Base-by-base conservation (phyloP, 116 monocot genomes). In the Zostera marina region DNA sequence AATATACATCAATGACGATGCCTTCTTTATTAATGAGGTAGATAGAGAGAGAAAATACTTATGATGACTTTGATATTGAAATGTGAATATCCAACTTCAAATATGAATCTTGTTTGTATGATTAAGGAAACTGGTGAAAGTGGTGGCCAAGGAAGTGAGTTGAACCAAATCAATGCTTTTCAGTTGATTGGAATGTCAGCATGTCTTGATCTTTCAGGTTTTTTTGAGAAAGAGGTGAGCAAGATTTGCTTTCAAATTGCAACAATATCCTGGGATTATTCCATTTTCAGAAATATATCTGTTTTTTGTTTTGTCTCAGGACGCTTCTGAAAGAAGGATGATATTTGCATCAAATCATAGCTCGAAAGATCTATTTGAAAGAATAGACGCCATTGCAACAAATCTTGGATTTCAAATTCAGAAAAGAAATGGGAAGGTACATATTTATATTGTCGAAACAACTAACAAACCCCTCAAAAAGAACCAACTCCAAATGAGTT, bases 141-240 rank as follows among this genome's bases (percentile, higher is more conserved):
- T 42, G 76, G 71, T 42, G 76, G 46, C 0, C 25, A 66, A 54
- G 64, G 44, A 42, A 72, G 60, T 0, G 52, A 17, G 6, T 68
- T 72, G 0, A 60, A 74, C 11, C 70, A 66, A 60, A 91, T 84
- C 53, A 99, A 99, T 75, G 98, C 99, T 7, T 99, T 99, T 55
- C 65, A 83, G 66, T 61, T 99, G 10, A 99, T 99, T 47, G 81
- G 99, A 38, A 99, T 99, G 99, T 87, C 91, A 46, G 84, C 91
- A 13, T 81, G 44, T 41, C 79, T 99, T 22, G 99, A 99, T 74
- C 87, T 99, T 46, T 99, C 99, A 14, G 99, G 99, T 0, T 79
- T 99, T 49, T 99, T 99, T 46, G 99, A 99, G 64, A 71, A 82
- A 63, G 99, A 91, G 83, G 91, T 91, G 24, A 56, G 21, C 9